Evolutionary conservation across 495 filamentous ascomycete genomes (phyloP), one percentile per base, ranked within the genome.

Genomic region (Xylaria longipes): DNA sequence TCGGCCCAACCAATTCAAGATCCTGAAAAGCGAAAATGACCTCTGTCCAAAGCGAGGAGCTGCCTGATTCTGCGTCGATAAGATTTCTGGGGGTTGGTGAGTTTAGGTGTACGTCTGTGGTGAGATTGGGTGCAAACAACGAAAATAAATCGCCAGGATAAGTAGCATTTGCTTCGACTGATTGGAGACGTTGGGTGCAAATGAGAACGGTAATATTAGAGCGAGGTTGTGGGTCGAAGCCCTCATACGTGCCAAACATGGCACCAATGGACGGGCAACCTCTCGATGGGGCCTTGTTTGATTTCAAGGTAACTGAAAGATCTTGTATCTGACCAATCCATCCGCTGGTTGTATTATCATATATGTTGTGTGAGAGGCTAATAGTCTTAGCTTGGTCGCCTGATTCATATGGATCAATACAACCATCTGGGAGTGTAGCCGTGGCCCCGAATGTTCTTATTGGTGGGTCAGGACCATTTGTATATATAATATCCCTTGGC

Each of bases 161-260:
- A 33, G 15, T n/a, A 20, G 7, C 20, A 50, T 65, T 65, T 15
- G 43, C 62, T 35, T 65, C 27, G 27, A 65, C 62, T 4, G 9
- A 35, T 65, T 65, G 41, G 12, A 64, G 5, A 46, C 22, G 39
- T 46, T 64, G 39, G 11, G 35, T 64, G 15, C 61, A 64, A 7
- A 45, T 27, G 25, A 64, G 61, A 25, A 25, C 39, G 5, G 61
- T 64, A 20, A 64, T 5, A 20, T 64, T 45, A 29, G 5, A 46
- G 12, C 12, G 39, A 5, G 22, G 37, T 17, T 27, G 3, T 0
- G 11, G 3, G 46, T 29, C 37, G 5, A 3, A 0, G 12, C 6
- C 12, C n/a, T 64, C 61, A 33, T 64, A 64, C 14, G 61, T 64
- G 4, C 61, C 61, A 14, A 43, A 46, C 1, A 64, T 64, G 61